Percentiles rank a stretch among this genome's conserved stretches.
These are phyloP conservation scores for Fragilariopsis cylindrus DNA, from an alignment of 108 stramenopile genomes.

Conservation along the genomic window DNA sequence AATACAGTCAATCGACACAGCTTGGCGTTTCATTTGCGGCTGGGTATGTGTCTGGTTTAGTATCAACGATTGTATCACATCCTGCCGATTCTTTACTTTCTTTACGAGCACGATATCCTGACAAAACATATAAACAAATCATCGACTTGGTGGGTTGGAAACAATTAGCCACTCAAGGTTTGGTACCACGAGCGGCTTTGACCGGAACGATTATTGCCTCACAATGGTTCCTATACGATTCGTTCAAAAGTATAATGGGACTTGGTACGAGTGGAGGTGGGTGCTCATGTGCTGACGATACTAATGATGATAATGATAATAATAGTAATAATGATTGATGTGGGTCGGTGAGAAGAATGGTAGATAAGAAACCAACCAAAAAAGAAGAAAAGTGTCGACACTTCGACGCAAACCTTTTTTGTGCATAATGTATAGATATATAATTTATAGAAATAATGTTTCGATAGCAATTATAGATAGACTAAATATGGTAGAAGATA, in stretches of 20 bases:
- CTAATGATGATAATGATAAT: no score
- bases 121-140: conserved; percentile 7
- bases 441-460: no score
- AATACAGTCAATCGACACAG: conserved; percentile 26
- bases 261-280: conserved; percentile 30
- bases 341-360: no score
- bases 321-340: no score
- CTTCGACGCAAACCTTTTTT: no score
- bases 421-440: no score
- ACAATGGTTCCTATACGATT: conserved; percentile 42
- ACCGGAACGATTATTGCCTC: conserved; percentile 31
- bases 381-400: no score
- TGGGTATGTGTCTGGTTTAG: conserved; percentile 33
- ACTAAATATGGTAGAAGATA: no score
- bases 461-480: no score
- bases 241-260: conserved; percentile 36
- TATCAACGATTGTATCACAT: conserved; percentile 29
- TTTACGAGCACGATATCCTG: conserved; percentile 18
- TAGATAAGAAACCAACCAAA: no score
- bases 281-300: no score
- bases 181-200: conserved; percentile 30
- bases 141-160: conserved; percentile 25
- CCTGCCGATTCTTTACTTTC: conserved; percentile 36
- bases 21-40: conserved; percentile 35
- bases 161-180: conserved; percentile 32